phyloP scores from a whole-genome alignment of 1,284 basidiomycete genomes.

The Mycosarcoma mackinlayi region DNA sequence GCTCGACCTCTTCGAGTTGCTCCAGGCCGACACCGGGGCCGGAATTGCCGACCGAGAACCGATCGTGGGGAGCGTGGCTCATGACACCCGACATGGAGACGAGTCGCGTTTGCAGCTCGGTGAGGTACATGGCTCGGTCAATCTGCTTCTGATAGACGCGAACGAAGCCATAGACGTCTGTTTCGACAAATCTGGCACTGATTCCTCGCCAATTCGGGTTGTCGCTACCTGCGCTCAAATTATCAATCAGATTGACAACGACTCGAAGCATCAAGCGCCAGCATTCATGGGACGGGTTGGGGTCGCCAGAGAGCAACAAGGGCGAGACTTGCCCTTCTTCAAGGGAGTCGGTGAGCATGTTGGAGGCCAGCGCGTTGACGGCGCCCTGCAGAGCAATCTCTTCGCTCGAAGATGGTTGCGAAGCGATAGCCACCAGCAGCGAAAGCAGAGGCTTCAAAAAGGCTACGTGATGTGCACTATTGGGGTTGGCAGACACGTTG shows the following conservation, averaged over 20 bases:
- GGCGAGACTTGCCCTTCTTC: constrained; percentile 80
- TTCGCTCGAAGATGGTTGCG: constrained; percentile 81
- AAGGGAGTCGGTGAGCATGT: constrained; percentile 79
- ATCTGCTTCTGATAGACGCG: constrained; percentile 86
- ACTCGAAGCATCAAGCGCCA: constrained; percentile 89
- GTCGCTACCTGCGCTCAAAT: constrained; percentile 69
- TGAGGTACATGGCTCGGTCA: constrained; percentile 77
- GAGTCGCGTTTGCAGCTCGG: constrained; percentile 72
- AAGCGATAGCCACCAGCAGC: constrained; percentile 87
- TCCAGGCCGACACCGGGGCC: constrained; percentile 28
- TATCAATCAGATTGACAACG: constrained; percentile 77
- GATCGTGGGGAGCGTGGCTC: constrained; percentile 73
- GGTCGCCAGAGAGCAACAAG: constrained; percentile 76
- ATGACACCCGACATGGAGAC: constrained; percentile 71
- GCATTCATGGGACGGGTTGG: constrained; percentile 80
- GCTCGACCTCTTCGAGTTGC: constrained; percentile 51
- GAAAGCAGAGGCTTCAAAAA: constrained; percentile 74
- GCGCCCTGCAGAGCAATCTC: constrained; percentile 85
- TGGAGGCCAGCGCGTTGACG: constrained; percentile 83
- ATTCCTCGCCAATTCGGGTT: constrained; percentile 63
- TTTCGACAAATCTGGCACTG: constrained; percentile 83
- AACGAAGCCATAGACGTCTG: constrained; percentile 85
- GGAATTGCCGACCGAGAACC: neutral
- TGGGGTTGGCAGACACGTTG: constrained; percentile 21
- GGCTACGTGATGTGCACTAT: constrained; percentile 35